Evolutionary conservation across 129 eudicot species (phyloP), one percentile per base, ranked within the genome.

Genomic region (Flaveria trinervia): DNA sequence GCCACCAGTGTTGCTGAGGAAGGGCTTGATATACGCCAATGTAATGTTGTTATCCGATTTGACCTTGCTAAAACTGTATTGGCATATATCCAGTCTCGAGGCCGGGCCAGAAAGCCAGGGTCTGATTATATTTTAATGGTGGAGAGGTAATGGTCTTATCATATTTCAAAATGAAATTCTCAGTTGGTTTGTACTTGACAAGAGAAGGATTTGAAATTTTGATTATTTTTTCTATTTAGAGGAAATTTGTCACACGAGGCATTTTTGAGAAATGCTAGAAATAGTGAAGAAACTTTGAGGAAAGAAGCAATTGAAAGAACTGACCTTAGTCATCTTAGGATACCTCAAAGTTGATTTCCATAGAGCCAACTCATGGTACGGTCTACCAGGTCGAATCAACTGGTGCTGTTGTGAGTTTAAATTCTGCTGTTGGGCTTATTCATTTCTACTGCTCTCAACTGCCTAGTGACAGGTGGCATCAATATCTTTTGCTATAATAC

Each of bases 1-100:
- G 99, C 99, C 81, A 94, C 99, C 57, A 94, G 99, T 82, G 99
- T 94, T 75, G 99, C 99, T 67, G 99, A 94, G 89, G 99, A 94
- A 88, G 99, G 99, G 36, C 99, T 94, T 77, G 99, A 94, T 80
- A 94, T 94, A 70, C 90, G 99, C 65, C 99, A 94, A 70, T 94
- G 99, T 84, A 94, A 94, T 89, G 99, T 94, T 76, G 99, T 94
- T 66, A 91, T 94, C 57, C 96, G 99, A 59, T 94, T 94, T 88
- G 99, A 94, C 83, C 99, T 94, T 78, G 99, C 99, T 46, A 94
- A 94, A 88, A 94, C 99, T 77, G 97, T 94, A 76, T 79, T 94
- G 80, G 99, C 99, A 20, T 94, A 94, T 80, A 94, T 94, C 77
- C 99, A 94, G 65, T 94, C 99, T 62, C 85, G 99, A 78, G 99